Percentiles rank a stretch among this genome's conserved stretches.
phyloP scores from a whole-genome alignment of 768 basidiomycete genomes.

The Kwoniella europaea region DNA sequence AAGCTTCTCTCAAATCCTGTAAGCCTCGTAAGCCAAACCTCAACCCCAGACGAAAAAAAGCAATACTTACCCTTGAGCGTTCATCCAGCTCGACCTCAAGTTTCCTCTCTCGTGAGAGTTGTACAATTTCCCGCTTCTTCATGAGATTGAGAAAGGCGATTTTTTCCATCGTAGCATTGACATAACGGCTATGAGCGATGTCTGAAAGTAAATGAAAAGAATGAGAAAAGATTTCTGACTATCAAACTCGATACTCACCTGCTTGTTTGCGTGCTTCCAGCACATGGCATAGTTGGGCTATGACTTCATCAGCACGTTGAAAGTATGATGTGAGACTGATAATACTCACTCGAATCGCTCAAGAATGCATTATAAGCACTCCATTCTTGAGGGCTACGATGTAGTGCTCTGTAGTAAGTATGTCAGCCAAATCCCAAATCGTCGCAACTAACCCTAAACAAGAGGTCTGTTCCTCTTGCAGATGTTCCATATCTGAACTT shows the following conservation, averaged over 20 bases:
- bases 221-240: no score
- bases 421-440: slow-evolving; percentile 8
- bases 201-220: slow-evolving; percentile 24
- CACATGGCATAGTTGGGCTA: slow-evolving; percentile 52
- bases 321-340: no score
- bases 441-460: slow-evolving; percentile 31
- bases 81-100: background rate
- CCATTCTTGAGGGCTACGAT: slow-evolving; percentile 57
- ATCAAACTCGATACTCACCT: slow-evolving; percentile 24
- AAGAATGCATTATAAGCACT: slow-evolving; percentile 52
- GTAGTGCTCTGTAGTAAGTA: slow-evolving; percentile 39
- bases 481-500: no score
- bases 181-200: slow-evolving; percentile 36
- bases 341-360: slow-evolving; percentile 48
- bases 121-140: slow-evolving; percentile 27
- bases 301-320: background rate
- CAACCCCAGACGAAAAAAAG: background rate
- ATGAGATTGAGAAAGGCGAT: slow-evolving; percentile 36
- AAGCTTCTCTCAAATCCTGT: background rate
- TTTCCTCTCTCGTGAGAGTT: slow-evolving; percentile 5
- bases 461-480: slow-evolving; percentile 12
- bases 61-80: slow-evolving; percentile 18
- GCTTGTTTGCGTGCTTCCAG: slow-evolving; percentile 37
- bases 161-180: slow-evolving; percentile 46
- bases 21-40: background rate